These are phyloP conservation scores for Pinus albicaulis DNA, from an alignment of 75 land plant genomes.

Conservation along the genomic window DNA sequence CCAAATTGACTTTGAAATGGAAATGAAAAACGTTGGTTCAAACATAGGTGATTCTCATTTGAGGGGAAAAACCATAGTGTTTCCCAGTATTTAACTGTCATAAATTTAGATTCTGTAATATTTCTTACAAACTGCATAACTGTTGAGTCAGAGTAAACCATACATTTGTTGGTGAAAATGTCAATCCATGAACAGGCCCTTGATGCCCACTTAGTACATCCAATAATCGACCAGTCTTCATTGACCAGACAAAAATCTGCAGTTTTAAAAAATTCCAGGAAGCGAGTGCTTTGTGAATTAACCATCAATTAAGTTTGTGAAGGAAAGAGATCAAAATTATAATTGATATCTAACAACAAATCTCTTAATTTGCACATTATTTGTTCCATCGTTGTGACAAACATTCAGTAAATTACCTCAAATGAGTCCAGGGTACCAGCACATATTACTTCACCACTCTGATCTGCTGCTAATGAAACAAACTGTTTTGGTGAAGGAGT, in stretches of 20 bases:
- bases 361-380: too few species aligned
- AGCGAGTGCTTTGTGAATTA: too few species aligned
- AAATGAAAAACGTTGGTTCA: background rate
- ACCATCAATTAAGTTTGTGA: too few species aligned
- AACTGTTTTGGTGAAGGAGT: conserved; percentile 87
- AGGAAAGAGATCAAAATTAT: too few species aligned
- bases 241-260: conserved; percentile 99
- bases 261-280: background rate
- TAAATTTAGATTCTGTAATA: background rate
- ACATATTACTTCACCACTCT: conserved; percentile 94
- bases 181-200: conserved; percentile 94
- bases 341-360: too few species aligned
- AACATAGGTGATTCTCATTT: background rate
- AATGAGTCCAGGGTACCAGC: conserved; percentile 94
- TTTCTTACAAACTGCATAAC: background rate
- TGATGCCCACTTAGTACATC: conserved; percentile 96
- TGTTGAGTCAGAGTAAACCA: conserved; percentile 12
- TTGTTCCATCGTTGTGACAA: background rate
- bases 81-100: background rate
- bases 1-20: background rate
- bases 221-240: conserved; percentile 94
- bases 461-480: conserved; percentile 90
- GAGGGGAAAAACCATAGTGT: background rate
- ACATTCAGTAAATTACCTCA: conserved; percentile 54
- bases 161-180: conserved; percentile 88